Percentiles rank a stretch among this genome's conserved stretches.
phyloP scores from a whole-genome alignment of 2,329 filamentous ascomycete species.

The Gaeumannomyces tritici region DNA sequence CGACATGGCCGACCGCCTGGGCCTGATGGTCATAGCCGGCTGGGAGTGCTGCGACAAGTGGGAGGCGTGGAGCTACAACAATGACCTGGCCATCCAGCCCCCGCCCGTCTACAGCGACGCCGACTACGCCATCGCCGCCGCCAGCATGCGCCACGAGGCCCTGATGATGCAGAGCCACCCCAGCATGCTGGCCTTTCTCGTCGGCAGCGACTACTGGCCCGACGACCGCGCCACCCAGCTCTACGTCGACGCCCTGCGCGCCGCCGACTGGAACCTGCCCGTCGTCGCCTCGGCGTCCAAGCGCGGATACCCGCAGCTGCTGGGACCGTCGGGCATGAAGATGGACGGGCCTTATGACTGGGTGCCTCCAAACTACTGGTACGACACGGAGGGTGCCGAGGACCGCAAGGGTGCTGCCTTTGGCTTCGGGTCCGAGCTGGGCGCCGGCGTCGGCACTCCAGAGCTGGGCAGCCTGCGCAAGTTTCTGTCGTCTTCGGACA shows the following conservation, averaged over 20 bases:
- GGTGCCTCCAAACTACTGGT: conserved; percentile 58
- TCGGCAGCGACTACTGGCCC: conserved; percentile 57
- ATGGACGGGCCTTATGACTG: conserved; percentile 60
- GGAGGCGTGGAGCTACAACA: conserved; percentile 54
- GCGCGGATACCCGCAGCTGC: conserved; percentile 37
- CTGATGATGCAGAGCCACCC: conserved; percentile 51
- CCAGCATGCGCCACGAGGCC: conserved; percentile 50
- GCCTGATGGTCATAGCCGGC: conserved; percentile 51
- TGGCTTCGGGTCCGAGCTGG: conserved; percentile 54
- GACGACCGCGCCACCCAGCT: conserved; percentile 43
- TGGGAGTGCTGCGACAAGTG: conserved; percentile 63
- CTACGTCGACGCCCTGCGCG: conserved; percentile 39
- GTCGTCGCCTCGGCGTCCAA: conserved; percentile 48
- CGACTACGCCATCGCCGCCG: conserved; percentile 46
- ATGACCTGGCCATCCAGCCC: conserved; percentile 31
- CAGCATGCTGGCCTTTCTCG: conserved; percentile 45
- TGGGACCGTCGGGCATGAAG: conserved; percentile 52
- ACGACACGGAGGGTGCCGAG: conserved; percentile 27
- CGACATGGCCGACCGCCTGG: conserved; percentile 46
- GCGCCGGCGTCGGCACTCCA: conserved; percentile 52
- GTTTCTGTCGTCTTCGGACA: conserved; percentile 40
- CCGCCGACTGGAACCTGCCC: conserved; percentile 44
- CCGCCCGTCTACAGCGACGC: conserved; percentile 32
- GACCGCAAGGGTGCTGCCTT: conserved; percentile 45
- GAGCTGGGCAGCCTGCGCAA: conserved; percentile 41